These are phyloP conservation scores for Spathaspora gorwiae DNA, from an alignment of 805 yeast species.

Conservation along the genomic window DNA sequence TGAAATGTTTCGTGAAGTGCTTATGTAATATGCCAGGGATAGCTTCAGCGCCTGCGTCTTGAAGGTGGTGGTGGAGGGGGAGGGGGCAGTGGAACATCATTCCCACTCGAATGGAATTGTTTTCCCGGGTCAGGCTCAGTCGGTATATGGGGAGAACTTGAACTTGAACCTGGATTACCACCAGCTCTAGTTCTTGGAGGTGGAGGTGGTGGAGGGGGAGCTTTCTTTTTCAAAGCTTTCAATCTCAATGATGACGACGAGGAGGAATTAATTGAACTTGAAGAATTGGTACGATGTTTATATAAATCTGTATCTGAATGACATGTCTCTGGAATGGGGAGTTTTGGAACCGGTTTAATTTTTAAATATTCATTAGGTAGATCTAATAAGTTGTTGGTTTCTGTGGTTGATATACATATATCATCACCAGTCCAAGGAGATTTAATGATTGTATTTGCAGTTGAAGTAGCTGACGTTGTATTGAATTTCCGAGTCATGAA, in stretches of 20 bases:
- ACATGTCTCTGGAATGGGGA: conserved; percentile 7
- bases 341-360: conserved; percentile 17
- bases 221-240: conserved; percentile 30
- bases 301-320: conserved; percentile 3
- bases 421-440: neutral
- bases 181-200: conserved; percentile 3
- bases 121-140: neutral
- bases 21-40: too few species aligned
- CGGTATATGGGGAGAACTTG: neutral
- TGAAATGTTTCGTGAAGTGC: too few species aligned
- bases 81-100: conserved; percentile 1
- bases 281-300: conserved; percentile 5
- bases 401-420: neutral
- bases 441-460: neutral
- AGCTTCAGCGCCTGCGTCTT: conserved; percentile 19
- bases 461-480: neutral
- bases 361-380: conserved; percentile 28
- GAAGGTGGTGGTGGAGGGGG: conserved; percentile 37
- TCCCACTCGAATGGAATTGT: too few species aligned
- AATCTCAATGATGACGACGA: conserved; percentile 15
- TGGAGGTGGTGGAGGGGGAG: conserved; percentile 40
- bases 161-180: too few species aligned
- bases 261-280: conserved; percentile 14
- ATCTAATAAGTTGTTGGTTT: conserved; percentile 20
- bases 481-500: conserved; percentile 12